Evolutionary conservation across 768 basidiomycete genomes (phyloP).

Genomic region (Collybiopsis luxurians): DNA sequence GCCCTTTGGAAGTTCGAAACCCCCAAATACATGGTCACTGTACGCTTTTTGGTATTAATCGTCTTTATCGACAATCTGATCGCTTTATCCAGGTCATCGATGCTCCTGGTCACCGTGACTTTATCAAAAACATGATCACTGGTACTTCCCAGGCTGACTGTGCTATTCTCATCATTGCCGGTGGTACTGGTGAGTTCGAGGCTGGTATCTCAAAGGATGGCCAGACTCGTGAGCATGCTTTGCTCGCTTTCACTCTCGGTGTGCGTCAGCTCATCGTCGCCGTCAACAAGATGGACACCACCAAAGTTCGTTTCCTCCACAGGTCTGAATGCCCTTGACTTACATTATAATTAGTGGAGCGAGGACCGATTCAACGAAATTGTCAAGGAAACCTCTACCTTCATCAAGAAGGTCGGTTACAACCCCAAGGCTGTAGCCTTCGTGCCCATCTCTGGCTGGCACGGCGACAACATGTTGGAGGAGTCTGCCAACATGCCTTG

Average conservation of each 20-base stretch:
- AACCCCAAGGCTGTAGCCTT: constrained; percentile 98
- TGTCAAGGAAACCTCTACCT: constrained; percentile 93
- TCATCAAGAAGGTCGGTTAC: constrained; percentile 99
- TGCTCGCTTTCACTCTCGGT: constrained; percentile 99
- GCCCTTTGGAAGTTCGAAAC: constrained; percentile 99
- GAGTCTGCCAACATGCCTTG: constrained; percentile 97
- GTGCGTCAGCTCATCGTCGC: constrained; percentile 99
- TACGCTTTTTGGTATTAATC: constrained; percentile 39
- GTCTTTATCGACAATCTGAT: constrained; percentile 14
- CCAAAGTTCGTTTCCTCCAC: constrained; percentile 58
- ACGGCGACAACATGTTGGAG: constrained; percentile 99
- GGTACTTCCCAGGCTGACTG: constrained; percentile 99
- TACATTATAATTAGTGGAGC: constrained; percentile 69
- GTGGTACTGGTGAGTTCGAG: constrained; percentile 99
- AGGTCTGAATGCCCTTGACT: background rate
- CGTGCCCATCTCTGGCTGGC: constrained; percentile 99
- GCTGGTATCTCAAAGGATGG: constrained; percentile 99
- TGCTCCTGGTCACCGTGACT: constrained; percentile 99
- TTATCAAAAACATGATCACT: constrained; percentile 99
- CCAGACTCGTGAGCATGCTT: constrained; percentile 99
- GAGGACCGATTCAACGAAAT: constrained; percentile 99
- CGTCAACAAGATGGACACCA: constrained; percentile 99
- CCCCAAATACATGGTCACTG: constrained; percentile 91
- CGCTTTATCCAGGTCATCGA: constrained; percentile 79
- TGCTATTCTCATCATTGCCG: constrained; percentile 98